Percentiles rank a stretch among this genome's conserved stretches.
These are phyloP conservation scores for Leptographium radiaticola DNA, from an alignment of 2,329 filamentous ascomycete genomes.

Conservation along the genomic window DNA sequence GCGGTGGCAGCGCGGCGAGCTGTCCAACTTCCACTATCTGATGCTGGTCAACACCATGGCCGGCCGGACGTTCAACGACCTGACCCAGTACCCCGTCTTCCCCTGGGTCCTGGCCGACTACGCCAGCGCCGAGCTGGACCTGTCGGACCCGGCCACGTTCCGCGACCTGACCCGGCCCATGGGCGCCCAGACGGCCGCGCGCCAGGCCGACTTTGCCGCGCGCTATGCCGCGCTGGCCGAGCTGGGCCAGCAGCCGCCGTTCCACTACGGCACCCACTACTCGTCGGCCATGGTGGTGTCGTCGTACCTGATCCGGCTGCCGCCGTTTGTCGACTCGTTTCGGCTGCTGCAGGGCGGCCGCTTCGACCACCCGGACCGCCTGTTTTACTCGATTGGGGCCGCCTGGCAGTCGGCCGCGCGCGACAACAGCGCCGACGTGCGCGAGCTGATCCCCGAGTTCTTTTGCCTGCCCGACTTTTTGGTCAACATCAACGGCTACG, in stretches of 20 bases:
- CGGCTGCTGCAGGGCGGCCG: constrained; percentile 87
- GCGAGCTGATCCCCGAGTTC: constrained; percentile 92
- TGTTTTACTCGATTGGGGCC: constrained; percentile 87
- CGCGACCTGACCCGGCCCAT: constrained; percentile 91
- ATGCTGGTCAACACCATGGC: constrained; percentile 99
- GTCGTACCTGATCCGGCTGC: constrained; percentile 86
- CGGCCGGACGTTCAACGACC: constrained; percentile 90
- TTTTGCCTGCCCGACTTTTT: constrained; percentile 94
- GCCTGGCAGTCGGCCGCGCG: constrained; percentile 84
- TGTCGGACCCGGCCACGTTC: constrained; percentile 73
- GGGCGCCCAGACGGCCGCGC: constrained; percentile 70
- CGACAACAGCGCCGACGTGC: constrained; percentile 85
- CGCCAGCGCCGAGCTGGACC: constrained; percentile 79
- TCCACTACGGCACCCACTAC: constrained; percentile 97
- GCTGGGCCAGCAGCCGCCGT: constrained; percentile 83
- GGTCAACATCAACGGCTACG: constrained; percentile 85
- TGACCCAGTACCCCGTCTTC: constrained; percentile 96
- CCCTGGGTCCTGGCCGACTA: constrained; percentile 97
- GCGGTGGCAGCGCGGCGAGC: constrained; percentile 84
- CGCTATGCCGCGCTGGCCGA: constrained; percentile 81
- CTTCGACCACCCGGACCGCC: constrained; percentile 88
- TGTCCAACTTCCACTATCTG: constrained; percentile 96
- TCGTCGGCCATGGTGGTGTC: constrained; percentile 98
- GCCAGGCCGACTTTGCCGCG: constrained; percentile 69
- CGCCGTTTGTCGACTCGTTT: constrained; percentile 93